Evolutionary conservation across 148 eudicot genomes (phyloP), one percentile per base, ranked within the genome.

Genomic region (Euryodendron excelsum): DNA sequence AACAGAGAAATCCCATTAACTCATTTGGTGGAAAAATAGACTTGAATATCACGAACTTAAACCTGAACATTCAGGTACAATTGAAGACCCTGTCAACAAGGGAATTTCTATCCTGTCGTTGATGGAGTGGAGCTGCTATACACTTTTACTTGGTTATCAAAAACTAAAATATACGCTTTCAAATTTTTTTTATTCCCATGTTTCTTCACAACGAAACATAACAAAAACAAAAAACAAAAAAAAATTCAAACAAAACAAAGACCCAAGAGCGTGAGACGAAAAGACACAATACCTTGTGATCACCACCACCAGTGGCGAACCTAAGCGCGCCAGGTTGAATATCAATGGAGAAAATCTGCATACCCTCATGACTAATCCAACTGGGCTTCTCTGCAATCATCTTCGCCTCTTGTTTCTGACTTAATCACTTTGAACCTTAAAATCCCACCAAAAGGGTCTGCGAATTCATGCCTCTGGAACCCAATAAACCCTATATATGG

Each of bases 301-400:
- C 99, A 82, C 99, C 98, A 63, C 99, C 99, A 75, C 97, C 99
- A 83, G 99, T 96, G 34, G 98, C 98, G 84, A 96, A 93, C 86
- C 99, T 83, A 67, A 82, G 85, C 33, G 91, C 93, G 82, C 93
- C 93, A 79, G 97, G 99, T 80, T 96, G 97, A 86, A 96, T 86
- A 85, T 96, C 99, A 87, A 96, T 87, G 75, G 99, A 91, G 92
- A 93, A 96, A 82, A 96, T 90, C 86, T 93, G 98, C 85, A 90
- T 81, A 72, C 94, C 93, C 75, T 90, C 97, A 84, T 96, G 99
- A 63, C 79, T 90, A 82, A 96, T 76, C 98, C 99, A 96, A 84
- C 84, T 87, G 41, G 98, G 99, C 77, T 93, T 96, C 85, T 96
- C 99, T 36, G 97, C 93, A 85, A 94, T 91, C 98, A 91, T 94